Evolutionary conservation across 2,329 filamentous ascomycete genomes (phyloP), one percentile per base, ranked within the genome.

Genomic region (Colletotrichum lindemuthianum): DNA sequence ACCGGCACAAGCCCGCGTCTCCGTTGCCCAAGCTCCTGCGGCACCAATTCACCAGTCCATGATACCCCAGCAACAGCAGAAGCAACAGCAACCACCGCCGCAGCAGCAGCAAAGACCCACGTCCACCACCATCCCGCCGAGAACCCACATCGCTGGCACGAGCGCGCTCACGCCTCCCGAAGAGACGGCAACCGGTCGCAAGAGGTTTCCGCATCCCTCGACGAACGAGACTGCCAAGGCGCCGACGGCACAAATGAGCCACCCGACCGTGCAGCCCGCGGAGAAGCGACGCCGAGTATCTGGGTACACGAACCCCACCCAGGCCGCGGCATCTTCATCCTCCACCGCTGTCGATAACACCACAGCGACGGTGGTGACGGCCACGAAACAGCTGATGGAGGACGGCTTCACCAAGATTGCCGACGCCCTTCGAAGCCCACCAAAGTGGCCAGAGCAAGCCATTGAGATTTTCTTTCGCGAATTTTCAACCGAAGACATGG

Each of bases 401-500:
- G 79, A 80, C 40, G 70, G 72, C 34, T 69, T 79, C 10, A 50
- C 73, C n/a, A 67, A 65, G 53, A 67, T 71, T 24, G 75, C 79
- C 6, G 82, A 84, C 33, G 77, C 78, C 2, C 73, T 83, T 16
- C 76, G 79, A 15, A 70, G 70, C n/a, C 72, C 76, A 6, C 77
- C 81, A 6, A 79, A 75, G 41, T 88, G 85, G 85, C 79, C 83
- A 6, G 86, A 88, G 71, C 82, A 84, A 71, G 86, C 86, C 0
- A 77, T 88, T 56, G 86, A 88, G 60, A 79, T 87, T 6, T 84
- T 88, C 70, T 88, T 88, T 73, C 78, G 80, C 37, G 85, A 88
- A 64, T 88, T 88, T 70, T 75, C 80, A 12, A 79, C 82, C 51
- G 85, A 88, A 68, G 84, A 88, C 63, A 76, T 83, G 64, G 86